Percentiles rank a stretch among this genome's conserved stretches.
Conservation (phyloP, 2,329 filamentous ascomycete species). For the Arthrobotrys iridis region DNA sequence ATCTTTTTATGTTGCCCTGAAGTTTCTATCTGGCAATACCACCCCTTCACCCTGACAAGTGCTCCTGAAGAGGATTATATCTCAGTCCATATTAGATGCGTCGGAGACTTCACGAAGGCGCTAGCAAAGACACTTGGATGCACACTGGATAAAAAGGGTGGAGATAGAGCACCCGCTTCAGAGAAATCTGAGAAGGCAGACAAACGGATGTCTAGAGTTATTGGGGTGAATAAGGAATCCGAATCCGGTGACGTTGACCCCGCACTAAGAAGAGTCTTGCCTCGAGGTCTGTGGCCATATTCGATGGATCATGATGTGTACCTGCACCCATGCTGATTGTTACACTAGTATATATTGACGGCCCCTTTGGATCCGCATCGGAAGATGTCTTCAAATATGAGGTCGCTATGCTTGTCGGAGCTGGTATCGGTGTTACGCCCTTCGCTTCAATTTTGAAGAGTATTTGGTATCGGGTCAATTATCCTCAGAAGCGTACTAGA, state of each 20-base stretch:
- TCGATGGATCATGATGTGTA: background rate
- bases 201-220: conserved; percentile 69
- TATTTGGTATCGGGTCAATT: conserved; percentile 94
- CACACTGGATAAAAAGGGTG: conserved; percentile 70
- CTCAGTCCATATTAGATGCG: conserved; percentile 82
- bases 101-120: conserved; percentile 80
- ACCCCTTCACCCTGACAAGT: conserved; percentile 85
- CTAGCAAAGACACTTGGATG: conserved; percentile 78
- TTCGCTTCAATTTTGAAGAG: conserved; percentile 89
- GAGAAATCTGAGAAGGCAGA: conserved; percentile 59
- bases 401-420: conserved; percentile 79
- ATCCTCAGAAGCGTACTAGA: conserved; percentile 79
- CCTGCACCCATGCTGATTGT: background rate
- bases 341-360: conserved; percentile 79
- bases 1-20: conserved; percentile 89
- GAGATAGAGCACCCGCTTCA: conserved; percentile 64
- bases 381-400: conserved; percentile 93
- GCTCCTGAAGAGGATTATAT: conserved; percentile 91
- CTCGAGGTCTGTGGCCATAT: conserved; percentile 64
- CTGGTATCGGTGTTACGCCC: conserved; percentile 85
- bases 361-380: conserved; percentile 84
- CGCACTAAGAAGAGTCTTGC: conserved; percentile 76
- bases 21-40: conserved; percentile 87
- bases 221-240: conserved; percentile 72
- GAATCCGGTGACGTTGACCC: conserved; percentile 70